Base-by-base conservation (phyloP, 2,329 filamentous ascomycete species). In the Colletotrichum paranaense region DNA sequence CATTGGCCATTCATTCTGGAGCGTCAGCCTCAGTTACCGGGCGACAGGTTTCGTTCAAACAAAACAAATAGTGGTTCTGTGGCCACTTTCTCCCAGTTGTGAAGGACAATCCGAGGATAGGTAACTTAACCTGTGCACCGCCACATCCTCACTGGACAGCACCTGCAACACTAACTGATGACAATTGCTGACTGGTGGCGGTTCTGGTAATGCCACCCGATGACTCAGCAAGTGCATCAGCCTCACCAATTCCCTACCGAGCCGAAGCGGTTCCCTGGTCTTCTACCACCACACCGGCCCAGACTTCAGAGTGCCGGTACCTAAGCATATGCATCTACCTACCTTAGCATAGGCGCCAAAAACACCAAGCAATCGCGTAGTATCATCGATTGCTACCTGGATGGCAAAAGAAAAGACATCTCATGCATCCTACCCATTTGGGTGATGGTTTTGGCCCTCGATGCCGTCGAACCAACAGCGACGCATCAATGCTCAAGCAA, bases 141-240 rank as follows among this genome's bases (percentile, higher is more conserved):
- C 62, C 72, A 74, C 68, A 74, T 1, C 24, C 11, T 11, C 7
- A 7, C 2, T 1, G 2, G 2, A 9, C 22, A 59, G 3, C 55
- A 60, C 65, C 19, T 38, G 1, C 5, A 11, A 19, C 55, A 38
- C 59, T 73, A 64, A 73, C 66, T 64, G 59, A 46, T 64, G 66
- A 62, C 67, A 55, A 38, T 60, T 63, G 42, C 32, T 65, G 14
- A 24, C 42, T 26, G 14, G 60, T 72, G 68, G 62, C 62, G 49
- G 38, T 14, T 42, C 67, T 72, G 68, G 19, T 67, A 74, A 59
- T 59, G 62, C 12, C 11, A 30, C 5, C 14, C 7, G 19, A 52
- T 72, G 71, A 71, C 46, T 67, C 67, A 74, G 71, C 60, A 24
- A 14, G 26, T 28, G 30, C 56, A 12, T 67, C 55, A 67, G 60